These are phyloP conservation scores for Pleurotus tuber-regium DNA, from an alignment of 768 basidiomycete species.

Conservation along the genomic window DNA sequence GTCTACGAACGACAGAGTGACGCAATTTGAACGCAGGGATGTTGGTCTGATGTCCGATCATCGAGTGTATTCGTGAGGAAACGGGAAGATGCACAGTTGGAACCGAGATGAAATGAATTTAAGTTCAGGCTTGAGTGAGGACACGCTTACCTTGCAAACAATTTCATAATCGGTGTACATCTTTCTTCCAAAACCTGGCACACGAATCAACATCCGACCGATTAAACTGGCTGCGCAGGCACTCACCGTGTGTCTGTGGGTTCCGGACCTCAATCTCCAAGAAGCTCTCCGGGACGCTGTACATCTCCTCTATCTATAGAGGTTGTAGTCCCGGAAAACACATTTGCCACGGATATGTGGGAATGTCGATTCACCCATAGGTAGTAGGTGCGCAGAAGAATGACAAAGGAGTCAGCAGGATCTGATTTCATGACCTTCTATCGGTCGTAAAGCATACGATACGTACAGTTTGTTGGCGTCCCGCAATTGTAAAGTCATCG, in stretches of 20 bases:
- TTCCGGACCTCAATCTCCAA: slow-evolving; percentile 97
- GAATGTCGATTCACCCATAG: too few species aligned
- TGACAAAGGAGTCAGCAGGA: slow-evolving; percentile 1
- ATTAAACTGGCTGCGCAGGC: background rate
- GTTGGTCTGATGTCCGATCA: slow-evolving; percentile 73
- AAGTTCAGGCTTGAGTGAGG: too few species aligned
- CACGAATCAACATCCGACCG: slow-evolving; percentile 1
- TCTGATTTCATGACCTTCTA: too few species aligned
- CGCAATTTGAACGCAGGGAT: slow-evolving; percentile 98
- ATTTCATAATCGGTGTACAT: slow-evolving; percentile 99
- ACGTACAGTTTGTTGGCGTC: slow-evolving; percentile 56
- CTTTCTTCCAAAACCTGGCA: slow-evolving; percentile 88
- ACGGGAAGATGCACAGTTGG: too few species aligned
- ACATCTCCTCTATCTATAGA: slow-evolving; percentile 94
- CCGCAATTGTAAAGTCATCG: slow-evolving; percentile 48
- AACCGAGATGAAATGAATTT: too few species aligned
- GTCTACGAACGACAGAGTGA: slow-evolving; percentile 84
- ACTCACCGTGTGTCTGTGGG: slow-evolving; percentile 92
- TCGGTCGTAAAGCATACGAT: background rate
- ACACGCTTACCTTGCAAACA: slow-evolving; percentile 80
- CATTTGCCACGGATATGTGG: too few species aligned
- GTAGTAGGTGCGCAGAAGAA: background rate
- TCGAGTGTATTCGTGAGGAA: too few species aligned
- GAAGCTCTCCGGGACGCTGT: slow-evolving; percentile 94
- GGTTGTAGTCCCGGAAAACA: too few species aligned